Evolutionary conservation across 352 stramenopile species (phyloP).

Genomic region (Pythium phragmiticola): DNA sequence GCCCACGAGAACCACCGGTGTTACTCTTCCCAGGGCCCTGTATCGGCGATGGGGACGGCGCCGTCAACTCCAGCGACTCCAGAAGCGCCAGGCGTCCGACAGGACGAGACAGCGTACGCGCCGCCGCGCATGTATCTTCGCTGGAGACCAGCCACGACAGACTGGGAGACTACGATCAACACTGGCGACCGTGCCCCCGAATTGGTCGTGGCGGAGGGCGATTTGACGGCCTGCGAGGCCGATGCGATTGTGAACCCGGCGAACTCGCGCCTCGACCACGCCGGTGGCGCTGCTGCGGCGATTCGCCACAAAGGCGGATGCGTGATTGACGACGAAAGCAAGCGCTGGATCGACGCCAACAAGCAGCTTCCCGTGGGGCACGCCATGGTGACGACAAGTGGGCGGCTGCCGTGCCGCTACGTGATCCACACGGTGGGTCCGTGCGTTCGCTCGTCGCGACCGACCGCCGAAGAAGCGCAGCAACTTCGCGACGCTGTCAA

Average conservation of each 20-base stretch:
- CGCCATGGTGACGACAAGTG: slow-evolving; percentile 34
- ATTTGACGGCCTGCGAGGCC: slow-evolving; percentile 35
- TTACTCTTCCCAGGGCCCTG: background rate
- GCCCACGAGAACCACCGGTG: background rate
- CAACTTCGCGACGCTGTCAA: slow-evolving; percentile 39
- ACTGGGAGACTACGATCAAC: background rate
- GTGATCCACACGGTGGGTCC: slow-evolving; percentile 52
- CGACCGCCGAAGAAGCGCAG: slow-evolving; percentile 28
- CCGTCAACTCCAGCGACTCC: background rate
- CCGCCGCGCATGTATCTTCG: slow-evolving; percentile 1
- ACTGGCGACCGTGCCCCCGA: background rate
- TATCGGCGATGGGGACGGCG: background rate
- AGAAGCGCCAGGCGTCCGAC: background rate
- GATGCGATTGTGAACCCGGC: slow-evolving; percentile 54
- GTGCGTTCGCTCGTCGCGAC: slow-evolving; percentile 20
- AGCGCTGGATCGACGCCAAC: slow-evolving; percentile 31
- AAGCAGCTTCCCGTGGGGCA: slow-evolving; percentile 30
- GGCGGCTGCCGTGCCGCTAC: slow-evolving; percentile 34
- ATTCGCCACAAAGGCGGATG: slow-evolving; percentile 33
- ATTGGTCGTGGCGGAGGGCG: slow-evolving; percentile 38
- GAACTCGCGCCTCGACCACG: slow-evolving; percentile 35
- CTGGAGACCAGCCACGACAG: background rate
- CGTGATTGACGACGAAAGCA: slow-evolving; percentile 34
- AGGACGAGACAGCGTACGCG: background rate
- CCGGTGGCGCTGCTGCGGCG: slow-evolving; percentile 35